These are phyloP conservation scores for Breviolum minutum DNA, from an alignment of 73 alveolate genomes.

Conservation along the genomic window DNA sequence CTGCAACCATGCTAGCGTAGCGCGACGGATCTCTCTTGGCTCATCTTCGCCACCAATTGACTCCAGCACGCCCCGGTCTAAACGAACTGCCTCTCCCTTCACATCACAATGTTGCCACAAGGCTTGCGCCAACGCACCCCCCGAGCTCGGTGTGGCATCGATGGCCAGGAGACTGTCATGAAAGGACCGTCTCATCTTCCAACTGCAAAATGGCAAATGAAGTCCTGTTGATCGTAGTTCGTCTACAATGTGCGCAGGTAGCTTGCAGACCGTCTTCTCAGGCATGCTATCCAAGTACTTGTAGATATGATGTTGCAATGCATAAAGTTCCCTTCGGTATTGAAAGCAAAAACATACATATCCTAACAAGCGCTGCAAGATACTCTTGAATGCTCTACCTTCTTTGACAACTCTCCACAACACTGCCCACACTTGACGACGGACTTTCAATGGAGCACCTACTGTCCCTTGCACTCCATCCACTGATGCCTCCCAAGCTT, in stretches of 20 bases:
- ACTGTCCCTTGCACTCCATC: conserved; percentile 2
- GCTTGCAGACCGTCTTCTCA: neutral
- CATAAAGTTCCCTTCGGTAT: neutral
- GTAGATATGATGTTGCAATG: neutral
- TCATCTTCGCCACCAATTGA: too few relatives aligned
- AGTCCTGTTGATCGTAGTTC: neutral
- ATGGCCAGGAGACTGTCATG: neutral
- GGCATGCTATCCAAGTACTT: neutral
- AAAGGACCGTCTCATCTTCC: neutral
- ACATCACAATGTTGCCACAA: neutral
- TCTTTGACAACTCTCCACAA: neutral
- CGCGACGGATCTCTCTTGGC: neutral
- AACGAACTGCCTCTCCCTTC: neutral
- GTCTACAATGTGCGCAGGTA: neutral
- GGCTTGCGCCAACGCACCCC: neutral
- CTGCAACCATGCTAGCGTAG: neutral
- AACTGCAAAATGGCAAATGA: neutral
- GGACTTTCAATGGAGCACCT: neutral
- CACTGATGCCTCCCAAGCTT: conserved; percentile 41
- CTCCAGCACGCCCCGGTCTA: neutral
- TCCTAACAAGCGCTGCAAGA: neutral
- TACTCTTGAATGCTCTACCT: neutral
- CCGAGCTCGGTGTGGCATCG: conserved; percentile 15
- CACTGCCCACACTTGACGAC: neutral
- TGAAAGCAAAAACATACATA: neutral